Percentiles rank a stretch among this genome's conserved stretches.
Conservation (phyloP, 2,329 filamentous ascomycete genomes). For the Claviceps fusiformis region DNA sequence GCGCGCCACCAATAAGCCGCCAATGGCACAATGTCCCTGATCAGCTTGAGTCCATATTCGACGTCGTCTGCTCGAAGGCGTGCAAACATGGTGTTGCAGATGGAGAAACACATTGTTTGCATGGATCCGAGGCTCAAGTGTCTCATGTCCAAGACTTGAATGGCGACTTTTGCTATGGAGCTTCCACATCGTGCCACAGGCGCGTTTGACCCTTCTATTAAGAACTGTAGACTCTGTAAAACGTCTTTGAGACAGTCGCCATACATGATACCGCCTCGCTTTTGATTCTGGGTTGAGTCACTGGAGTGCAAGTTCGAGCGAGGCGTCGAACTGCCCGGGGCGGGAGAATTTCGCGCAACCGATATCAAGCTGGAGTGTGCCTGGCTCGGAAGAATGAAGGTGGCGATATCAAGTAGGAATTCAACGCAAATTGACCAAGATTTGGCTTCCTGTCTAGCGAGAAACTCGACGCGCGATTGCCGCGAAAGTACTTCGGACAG, state of each 20-base stretch:
- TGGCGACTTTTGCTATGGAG: conserved; percentile 39
- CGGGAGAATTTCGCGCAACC: conserved; percentile 24
- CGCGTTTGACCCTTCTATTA: conserved; percentile 54
- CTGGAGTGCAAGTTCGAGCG: conserved; percentile 17
- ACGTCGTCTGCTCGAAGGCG: conserved; percentile 56
- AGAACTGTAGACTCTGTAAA: conserved; percentile 50
- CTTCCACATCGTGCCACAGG: conserved; percentile 45
- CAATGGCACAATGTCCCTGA: conserved; percentile 52
- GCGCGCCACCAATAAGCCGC: conserved; percentile 66
- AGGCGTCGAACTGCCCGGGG: conserved; percentile 21
- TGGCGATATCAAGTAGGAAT: conserved; percentile 55
- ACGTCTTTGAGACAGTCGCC: conserved; percentile 22
- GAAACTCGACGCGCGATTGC: conserved; percentile 66
- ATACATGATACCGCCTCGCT: conserved; percentile 14
- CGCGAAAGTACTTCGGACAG: conserved; percentile 57
- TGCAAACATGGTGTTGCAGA: conserved; percentile 58
- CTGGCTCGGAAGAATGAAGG: conserved; percentile 30
- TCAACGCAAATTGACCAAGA: conserved; percentile 57
- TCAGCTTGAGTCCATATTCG: conserved; percentile 43
- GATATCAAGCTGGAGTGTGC: conserved; percentile 10
- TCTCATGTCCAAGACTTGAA: conserved; percentile 48
- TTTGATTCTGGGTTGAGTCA: conserved; percentile 18
- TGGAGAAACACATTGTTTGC: conserved; percentile 61
- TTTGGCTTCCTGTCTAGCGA: conserved; percentile 40
- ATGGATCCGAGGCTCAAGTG: conserved; percentile 45